Evolutionary conservation across 306 rosid genomes (phyloP).

Genomic region (Albizia julibrissin): DNA sequence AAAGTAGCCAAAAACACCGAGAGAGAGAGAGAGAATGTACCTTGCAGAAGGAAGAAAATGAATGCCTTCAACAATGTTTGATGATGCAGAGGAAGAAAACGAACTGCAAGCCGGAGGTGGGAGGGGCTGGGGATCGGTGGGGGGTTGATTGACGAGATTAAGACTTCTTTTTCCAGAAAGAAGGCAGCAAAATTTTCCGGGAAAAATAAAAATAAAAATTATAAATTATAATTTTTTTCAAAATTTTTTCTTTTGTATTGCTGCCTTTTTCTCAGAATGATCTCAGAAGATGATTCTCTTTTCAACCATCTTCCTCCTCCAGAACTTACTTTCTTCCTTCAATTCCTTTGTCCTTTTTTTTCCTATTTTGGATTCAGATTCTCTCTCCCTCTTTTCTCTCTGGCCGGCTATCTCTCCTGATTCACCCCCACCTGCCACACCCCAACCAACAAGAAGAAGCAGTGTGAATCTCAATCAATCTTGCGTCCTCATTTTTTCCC

Average conservation of each 20-base stretch:
- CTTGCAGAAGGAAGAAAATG: slow-evolving; percentile 29
- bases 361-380: neutral
- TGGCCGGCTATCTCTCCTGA: slow-evolving; percentile 46
- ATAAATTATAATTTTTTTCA: neutral
- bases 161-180: slow-evolving; percentile 36
- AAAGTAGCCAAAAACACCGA: neutral
- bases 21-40: slow-evolving; percentile 38
- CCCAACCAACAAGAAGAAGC: slow-evolving; percentile 37
- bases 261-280: slow-evolving; percentile 69
- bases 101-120: slow-evolving; percentile 25
- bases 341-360: neutral
- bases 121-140: slow-evolving; percentile 8
- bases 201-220: slow-evolving; percentile 20
- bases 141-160: slow-evolving; percentile 49
- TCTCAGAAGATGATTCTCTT: slow-evolving; percentile 79
- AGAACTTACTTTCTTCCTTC: slow-evolving; percentile 7
- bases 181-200: slow-evolving; percentile 12
- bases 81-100: neutral
- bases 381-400: neutral
- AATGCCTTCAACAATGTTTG: slow-evolving; percentile 25
- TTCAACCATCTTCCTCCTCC: slow-evolving; percentile 65
- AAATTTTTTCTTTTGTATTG: slow-evolving; percentile 24
- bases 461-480: slow-evolving; percentile 17
- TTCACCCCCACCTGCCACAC: slow-evolving; percentile 50
- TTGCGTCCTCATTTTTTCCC: neutral